Evolutionary conservation across 371 early-diverging fungal genomes (phyloP).

Genomic region (Mortierella sp.): DNA sequence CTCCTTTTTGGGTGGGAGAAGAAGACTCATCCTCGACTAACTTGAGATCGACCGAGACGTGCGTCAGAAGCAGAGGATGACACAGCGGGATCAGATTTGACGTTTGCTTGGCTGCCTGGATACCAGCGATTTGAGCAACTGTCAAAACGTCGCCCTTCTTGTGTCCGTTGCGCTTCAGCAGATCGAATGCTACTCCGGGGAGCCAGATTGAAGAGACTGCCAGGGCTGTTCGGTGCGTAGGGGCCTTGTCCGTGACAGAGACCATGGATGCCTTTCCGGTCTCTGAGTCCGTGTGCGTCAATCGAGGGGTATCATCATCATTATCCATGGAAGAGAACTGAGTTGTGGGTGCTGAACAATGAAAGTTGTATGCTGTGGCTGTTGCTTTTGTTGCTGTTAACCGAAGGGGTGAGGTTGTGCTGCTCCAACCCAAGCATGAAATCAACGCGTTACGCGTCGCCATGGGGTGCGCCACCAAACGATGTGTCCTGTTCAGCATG

Average conservation of each 20-base stretch:
- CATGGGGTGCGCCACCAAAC: conserved; percentile 1
- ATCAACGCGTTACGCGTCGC: not conserved
- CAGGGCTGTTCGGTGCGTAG: conserved; percentile 78
- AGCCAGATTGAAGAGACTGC: conserved; percentile 81
- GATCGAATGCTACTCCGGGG: conserved; percentile 69
- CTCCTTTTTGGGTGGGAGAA: not conserved
- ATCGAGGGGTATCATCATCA: conserved; percentile 23
- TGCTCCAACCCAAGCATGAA: conserved; percentile 3
- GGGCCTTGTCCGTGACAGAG: conserved; percentile 77
- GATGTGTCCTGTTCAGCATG: conserved; percentile 4
- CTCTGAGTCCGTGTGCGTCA: conserved; percentile 84
- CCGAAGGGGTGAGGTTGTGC: not conserved
- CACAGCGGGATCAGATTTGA: conserved; percentile 89
- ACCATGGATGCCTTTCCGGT: conserved; percentile 90
- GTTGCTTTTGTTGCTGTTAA: not conserved
- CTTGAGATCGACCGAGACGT: conserved; percentile 75
- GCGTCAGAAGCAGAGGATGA: conserved; percentile 85
- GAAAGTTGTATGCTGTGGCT: not conserved
- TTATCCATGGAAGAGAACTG: not conserved
- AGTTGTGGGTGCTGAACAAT: not conserved
- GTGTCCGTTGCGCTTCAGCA: conserved; percentile 70
- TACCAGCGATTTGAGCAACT: conserved; percentile 92
- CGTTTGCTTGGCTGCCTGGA: conserved; percentile 92
- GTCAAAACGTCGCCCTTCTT: conserved; percentile 92
- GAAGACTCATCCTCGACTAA: conserved; percentile 61